Base-by-base conservation (phyloP, 345 rosid species). In the Draba incana region DNA sequence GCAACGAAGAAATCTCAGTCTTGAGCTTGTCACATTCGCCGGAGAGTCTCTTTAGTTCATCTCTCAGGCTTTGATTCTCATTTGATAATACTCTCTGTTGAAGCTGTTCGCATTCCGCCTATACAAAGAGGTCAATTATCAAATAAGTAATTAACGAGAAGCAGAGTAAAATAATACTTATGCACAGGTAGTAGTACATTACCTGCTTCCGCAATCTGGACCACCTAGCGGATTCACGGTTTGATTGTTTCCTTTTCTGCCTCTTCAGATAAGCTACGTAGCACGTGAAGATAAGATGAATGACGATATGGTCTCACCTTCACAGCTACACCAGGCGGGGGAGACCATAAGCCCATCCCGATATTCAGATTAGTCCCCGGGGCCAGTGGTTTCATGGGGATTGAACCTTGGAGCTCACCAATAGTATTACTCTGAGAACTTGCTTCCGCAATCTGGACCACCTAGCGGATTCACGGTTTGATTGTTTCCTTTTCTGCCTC, bases 131-230 rank as follows among this genome's bases (percentile, higher is more conserved):
- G 16, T 66, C 8, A 0, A 45, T 56, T 7, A 45, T 4, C 6
- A 7, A 33, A 25, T 35, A 30, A 61, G 58, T 45, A 4, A 47
- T 2, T 67, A 41, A 31, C 46, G 15, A 69, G 66, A 65, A 51
- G 27, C 31, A 43, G 15, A 54, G 33, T 10, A 11, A 11, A 44
- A n/a, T 31, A 41, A 43, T 49, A 31, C 37, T 28, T 24, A 54
- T 31, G 53, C 7, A 39, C 12, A 39, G 8, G n/a, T 25, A 35
- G n/a, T n/a, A n/a, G 27, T 12, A 27, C 30, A 30, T 15, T 78
- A 91, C 99, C 97, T 94, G 99, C 80, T 94, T 94, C 7, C 99
- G 90, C 78, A 91, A 74, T 81, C 99, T 87, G 48, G 99, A 94
- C 67, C 99, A 82, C 73, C 98, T 84, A 2, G 99, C 99, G 0